Percentiles rank a stretch among this genome's conserved stretches.
Conservation (phyloP, 2,329 filamentous ascomycete species). For the Trichoderma cornu-damae region DNA sequence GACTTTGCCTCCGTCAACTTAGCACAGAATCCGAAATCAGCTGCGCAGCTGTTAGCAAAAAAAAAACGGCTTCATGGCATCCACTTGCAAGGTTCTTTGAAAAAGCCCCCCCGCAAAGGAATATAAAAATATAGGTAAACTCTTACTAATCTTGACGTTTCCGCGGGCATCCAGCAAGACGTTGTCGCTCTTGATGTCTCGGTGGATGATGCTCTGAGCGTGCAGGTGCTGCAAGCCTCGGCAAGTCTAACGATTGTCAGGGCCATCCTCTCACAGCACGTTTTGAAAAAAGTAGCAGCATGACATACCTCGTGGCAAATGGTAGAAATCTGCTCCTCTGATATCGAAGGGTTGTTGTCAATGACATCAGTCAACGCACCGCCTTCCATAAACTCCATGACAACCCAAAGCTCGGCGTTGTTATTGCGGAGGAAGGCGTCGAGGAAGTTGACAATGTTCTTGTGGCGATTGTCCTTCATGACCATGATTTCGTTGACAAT, state of each 20-base stretch:
- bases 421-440: conserved; percentile 96
- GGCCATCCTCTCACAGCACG: background rate
- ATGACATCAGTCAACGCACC: conserved; percentile 97
- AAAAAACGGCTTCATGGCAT: background rate
- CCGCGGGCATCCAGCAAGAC: conserved; percentile 89
- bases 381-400: conserved; percentile 99
- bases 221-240: conserved; percentile 91
- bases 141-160: conserved; percentile 95
- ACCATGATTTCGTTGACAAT: conserved; percentile 99
- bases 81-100: too few relatives aligned
- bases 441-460: conserved; percentile 98
- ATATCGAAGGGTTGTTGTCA: conserved; percentile 91
- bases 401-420: conserved; percentile 94
- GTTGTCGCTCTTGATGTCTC: conserved; percentile 99
- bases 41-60: conserved; percentile 45
- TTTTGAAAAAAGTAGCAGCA: too few relatives aligned
- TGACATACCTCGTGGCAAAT: conserved; percentile 84
- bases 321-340: conserved; percentile 94
- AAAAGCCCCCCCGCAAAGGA: background rate
- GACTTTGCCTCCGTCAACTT: conserved; percentile 95
- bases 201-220: conserved; percentile 93
- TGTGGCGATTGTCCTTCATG: conserved; percentile 98
- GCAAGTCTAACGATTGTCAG: conserved; percentile 63
- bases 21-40: conserved; percentile 98
- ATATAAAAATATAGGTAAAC: background rate